A percentile compares a stretch with the other conserved stretches of the same genome.
Conservation (phyloP, 352 stramenopile species). For the Lagenidium giganteum region DNA sequence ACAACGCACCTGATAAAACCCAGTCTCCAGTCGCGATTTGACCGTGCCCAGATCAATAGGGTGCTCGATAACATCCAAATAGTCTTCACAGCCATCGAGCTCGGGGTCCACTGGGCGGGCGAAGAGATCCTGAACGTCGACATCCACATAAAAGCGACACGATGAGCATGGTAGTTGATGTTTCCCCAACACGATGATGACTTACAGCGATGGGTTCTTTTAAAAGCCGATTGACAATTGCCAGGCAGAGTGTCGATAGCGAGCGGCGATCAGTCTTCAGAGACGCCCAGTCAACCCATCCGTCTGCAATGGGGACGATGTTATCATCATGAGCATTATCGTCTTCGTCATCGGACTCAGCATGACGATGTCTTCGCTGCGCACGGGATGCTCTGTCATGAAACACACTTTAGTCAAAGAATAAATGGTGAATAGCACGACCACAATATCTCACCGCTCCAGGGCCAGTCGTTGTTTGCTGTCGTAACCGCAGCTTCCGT, state of each 20-base stretch:
- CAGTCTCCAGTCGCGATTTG: conserved; percentile 39
- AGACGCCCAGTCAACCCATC: conserved; percentile 73
- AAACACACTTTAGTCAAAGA: no score
- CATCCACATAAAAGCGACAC: conserved; percentile 2
- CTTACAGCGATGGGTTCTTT: conserved; percentile 71
- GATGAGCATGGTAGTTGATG: no score
- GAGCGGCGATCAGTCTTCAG: conserved; percentile 34
- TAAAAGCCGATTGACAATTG: conserved; percentile 53
- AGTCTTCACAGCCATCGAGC: conserved; percentile 79
- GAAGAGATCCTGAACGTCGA: conserved; percentile 76
- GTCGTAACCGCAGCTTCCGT: conserved; percentile 15
- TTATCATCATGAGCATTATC: conserved; percentile 31
- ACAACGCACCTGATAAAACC: conserved; percentile 69
- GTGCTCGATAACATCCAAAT: conserved; percentile 73
- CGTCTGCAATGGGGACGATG: no score
- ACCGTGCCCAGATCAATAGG: conserved; percentile 88
- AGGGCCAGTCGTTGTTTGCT: conserved; percentile 38
- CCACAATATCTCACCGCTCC: conserved; percentile 49
- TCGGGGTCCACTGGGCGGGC: conserved; percentile 77
- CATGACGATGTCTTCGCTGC: conserved; percentile 38
- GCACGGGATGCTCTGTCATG: conserved; percentile 52
- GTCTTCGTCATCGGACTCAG: conserved; percentile 41
- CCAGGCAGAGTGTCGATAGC: conserved; percentile 57
- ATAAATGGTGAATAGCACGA: no score
- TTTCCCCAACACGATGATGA: not conserved